These are phyloP conservation scores for Penicillium sp. DNA, from an alignment of 2,329 filamentous ascomycete genomes.

Conservation along the genomic window DNA sequence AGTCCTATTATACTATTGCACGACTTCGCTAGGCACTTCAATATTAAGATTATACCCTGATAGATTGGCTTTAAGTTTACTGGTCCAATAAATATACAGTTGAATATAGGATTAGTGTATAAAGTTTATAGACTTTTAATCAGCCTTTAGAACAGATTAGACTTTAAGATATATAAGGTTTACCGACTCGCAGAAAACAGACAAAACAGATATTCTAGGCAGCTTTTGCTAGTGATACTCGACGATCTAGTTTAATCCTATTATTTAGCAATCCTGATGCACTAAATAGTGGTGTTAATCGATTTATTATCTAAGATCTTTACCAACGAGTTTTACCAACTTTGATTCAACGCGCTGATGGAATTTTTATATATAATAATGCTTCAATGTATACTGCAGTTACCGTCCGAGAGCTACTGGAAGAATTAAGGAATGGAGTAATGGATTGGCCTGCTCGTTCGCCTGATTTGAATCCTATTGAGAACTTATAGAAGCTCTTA, in stretches of 20 bases:
- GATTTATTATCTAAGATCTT: conserved; percentile 11
- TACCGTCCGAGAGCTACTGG: conserved; percentile 8
- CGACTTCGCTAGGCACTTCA: conserved; percentile 5
- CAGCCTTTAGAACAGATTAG: conserved; percentile 6
- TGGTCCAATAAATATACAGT: conserved; percentile 13
- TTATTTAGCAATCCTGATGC: conserved; percentile 9
- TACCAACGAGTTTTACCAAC: conserved; percentile 14
- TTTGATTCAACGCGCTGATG: conserved; percentile 3
- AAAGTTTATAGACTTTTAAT: conserved; percentile 10
- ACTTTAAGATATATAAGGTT: conserved; percentile 4
- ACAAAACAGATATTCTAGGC: conserved; percentile 21
- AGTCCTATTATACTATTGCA: neutral
- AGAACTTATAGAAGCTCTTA: conserved; percentile 16
- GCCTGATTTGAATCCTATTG: conserved; percentile 18
- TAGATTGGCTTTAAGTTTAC: conserved; percentile 11
- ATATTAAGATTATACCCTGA: conserved; percentile 3
- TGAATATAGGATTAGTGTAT: conserved; percentile 5
- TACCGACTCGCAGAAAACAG: neutral
- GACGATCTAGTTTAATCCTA: conserved; percentile 6
- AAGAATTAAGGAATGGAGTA: conserved; percentile 8
- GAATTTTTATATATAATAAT: conserved; percentile 18
- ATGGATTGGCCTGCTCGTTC: conserved; percentile 17
- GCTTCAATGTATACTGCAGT: conserved; percentile 6
- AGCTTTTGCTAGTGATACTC: conserved; percentile 7
- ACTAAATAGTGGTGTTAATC: conserved; percentile 5